These are phyloP conservation scores for Leersia perrieri DNA, from an alignment of 176 grass and related monocot species.

Conservation along the genomic window DNA sequence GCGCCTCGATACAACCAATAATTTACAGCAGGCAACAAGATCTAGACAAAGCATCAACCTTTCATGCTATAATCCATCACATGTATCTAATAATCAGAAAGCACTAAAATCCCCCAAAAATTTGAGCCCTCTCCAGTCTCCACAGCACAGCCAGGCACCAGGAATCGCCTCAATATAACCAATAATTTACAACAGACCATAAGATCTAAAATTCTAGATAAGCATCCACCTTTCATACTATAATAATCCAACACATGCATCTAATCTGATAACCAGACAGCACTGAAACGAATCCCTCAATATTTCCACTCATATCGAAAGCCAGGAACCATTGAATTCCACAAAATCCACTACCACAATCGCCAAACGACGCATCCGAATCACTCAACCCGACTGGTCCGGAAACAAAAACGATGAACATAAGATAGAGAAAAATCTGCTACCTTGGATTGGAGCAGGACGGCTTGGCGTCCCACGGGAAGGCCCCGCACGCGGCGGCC, in stretches of 20 bases:
- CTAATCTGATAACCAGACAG: too few species aligned
- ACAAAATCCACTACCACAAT: neutral
- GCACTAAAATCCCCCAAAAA: neutral
- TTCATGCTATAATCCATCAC: neutral
- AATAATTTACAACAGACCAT: too few species aligned
- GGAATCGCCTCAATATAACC: too few species aligned
- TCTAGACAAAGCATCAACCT: neutral
- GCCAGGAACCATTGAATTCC: too few species aligned
- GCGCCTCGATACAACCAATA: neutral
- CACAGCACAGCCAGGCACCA: neutral
- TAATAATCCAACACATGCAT: too few species aligned
- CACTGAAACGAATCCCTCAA: too few species aligned
- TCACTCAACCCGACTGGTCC: neutral
- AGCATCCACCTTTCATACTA: too few species aligned
- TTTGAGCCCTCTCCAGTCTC: neutral
- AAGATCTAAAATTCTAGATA: too few species aligned
- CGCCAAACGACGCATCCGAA: neutral
- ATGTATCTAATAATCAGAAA: neutral
- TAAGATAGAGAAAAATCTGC: neutral
- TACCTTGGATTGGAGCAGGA: constrained; percentile 54
- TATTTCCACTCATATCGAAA: too few species aligned
- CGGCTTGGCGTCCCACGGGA: constrained; percentile 47
- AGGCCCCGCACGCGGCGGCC: constrained; percentile 37
- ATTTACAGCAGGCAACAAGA: neutral
- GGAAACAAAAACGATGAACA: neutral